Base-by-base conservation (phyloP, 2,329 filamentous ascomycete species). In the Colletotrichum sansevieriae region DNA sequence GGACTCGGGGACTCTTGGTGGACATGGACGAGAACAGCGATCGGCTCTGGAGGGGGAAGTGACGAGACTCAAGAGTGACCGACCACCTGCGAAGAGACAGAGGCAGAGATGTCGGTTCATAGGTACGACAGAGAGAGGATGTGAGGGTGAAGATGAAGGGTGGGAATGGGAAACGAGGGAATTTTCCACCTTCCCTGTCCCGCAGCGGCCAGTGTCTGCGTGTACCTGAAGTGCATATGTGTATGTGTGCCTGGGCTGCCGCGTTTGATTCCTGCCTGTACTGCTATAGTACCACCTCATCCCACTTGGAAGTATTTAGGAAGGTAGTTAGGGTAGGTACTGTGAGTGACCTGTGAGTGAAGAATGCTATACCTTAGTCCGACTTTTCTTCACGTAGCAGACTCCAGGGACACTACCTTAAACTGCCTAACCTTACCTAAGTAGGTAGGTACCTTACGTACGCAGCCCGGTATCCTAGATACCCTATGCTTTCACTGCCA, bases 171-270 rank as follows among this genome's bases (percentile, higher is more conserved):
- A 41, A 3, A 62, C 65, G 65, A 65, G 65, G 65, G 65, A 59
- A 49, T 60, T 68, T 68, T 37, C 55, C 60, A 65, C 65, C 65
- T 65, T 68, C 65, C 65, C 56, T 65, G 65, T 65, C 60, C 25
- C 25, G 39, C 55, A 58, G 49, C 35, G 13, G 33, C 29, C 29
- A 8, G 11, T 12, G 35, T 37, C 35, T 37, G 5, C 2, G 5
- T 37, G 5, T 37, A 12, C 20, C 3, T 22, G 4, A 3, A 22
- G 22, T 22, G 4, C 3, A 4, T 22, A 4, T 22, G 22, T 22
- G 22, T 22, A 4, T 22, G 22, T 22, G 4, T 2, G 22, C 22
- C 22, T 22, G 4, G 22, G 2, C 22, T 22, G 4, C 22, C 22
- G 2, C 18, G 18, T 18, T 18, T 18, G 2, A 18, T 18, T 18